A percentile compares a stretch with the other conserved stretches of the same genome.
phyloP scores from a whole-genome alignment of 208 protist species.

The Trypanosoma platydactyli region DNA sequence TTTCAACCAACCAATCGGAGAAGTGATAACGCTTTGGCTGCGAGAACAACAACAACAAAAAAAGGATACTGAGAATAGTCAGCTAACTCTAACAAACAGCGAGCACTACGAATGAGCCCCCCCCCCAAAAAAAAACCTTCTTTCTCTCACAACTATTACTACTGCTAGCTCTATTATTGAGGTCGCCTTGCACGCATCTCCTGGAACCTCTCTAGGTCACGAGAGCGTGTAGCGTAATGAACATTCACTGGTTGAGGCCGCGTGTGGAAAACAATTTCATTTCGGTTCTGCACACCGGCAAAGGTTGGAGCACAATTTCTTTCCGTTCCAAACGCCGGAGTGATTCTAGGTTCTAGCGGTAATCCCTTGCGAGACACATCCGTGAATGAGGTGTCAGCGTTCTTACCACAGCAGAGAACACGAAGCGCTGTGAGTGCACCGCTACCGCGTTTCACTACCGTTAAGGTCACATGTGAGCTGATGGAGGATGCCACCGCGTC shows the following conservation, averaged over 20 bases:
- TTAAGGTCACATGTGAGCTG: slow-evolving; percentile 15
- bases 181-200: neutral
- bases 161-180: slow-evolving; percentile 1
- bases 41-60: too few relatives aligned
- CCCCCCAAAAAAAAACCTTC: too few relatives aligned
- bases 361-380: neutral
- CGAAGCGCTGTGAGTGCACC: neutral
- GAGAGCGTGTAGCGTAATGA: neutral
- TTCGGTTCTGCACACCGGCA: neutral
- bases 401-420: neutral
- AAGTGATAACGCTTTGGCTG: neutral
- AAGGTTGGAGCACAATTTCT: neutral
- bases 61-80: too few relatives aligned
- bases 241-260: neutral
- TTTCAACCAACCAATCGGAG: neutral
- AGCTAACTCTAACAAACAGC: too few relatives aligned
- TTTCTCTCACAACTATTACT: neutral
- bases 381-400: neutral
- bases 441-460: slow-evolving; percentile 9
- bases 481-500: neutral
- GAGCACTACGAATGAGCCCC: too few relatives aligned
- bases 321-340: slow-evolving; percentile 6
- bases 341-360: neutral
- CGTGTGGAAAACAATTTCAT: neutral
- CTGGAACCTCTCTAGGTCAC: neutral